phyloP scores from a whole-genome alignment of 139 green algal species.

The Chlorella sp. region DNA sequence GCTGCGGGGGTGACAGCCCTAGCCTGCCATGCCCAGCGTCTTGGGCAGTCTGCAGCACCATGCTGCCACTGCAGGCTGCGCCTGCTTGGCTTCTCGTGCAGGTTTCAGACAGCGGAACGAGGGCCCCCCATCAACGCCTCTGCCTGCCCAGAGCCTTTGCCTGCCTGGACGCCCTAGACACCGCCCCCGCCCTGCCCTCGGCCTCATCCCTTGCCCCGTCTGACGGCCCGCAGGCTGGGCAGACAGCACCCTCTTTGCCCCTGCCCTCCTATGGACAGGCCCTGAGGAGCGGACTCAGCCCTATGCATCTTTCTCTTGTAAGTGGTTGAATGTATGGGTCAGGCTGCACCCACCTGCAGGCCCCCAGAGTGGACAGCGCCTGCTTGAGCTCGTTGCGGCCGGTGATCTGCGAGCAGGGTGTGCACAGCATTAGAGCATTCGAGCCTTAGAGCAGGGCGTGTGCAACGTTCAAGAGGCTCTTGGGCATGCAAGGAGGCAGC shows the following conservation, averaged over 20 bases:
- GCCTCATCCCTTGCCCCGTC: background rate
- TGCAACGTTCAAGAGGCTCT: too few relatives aligned
- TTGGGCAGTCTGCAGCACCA: background rate
- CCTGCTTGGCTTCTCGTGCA: background rate
- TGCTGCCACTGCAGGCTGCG: background rate
- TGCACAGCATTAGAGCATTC: too few relatives aligned
- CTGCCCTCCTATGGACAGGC: too few relatives aligned
- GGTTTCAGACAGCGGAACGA: too few relatives aligned
- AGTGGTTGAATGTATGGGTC: conserved; percentile 42
- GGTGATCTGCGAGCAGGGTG: conserved; percentile 40
- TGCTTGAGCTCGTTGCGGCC: conserved; percentile 56
- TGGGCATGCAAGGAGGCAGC: too few relatives aligned
- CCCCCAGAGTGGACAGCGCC: conserved; percentile 78
- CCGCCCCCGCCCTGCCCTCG: background rate
- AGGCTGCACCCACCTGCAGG: conserved; percentile 42
- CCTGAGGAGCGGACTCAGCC: too few relatives aligned
- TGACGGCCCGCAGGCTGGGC: background rate
- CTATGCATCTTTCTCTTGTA: too few relatives aligned
- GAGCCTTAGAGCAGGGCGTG: too few relatives aligned
- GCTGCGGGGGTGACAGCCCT: background rate
- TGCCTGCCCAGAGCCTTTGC: too few relatives aligned
- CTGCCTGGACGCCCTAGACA: too few relatives aligned
- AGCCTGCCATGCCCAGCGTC: background rate
- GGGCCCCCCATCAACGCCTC: too few relatives aligned
- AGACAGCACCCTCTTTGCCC: too few relatives aligned